A percentile compares a stretch with the other conserved stretches of the same genome.
Conservation (phyloP, 2,329 filamentous ascomycete genomes). For the Hymenoscyphus occultus region DNA sequence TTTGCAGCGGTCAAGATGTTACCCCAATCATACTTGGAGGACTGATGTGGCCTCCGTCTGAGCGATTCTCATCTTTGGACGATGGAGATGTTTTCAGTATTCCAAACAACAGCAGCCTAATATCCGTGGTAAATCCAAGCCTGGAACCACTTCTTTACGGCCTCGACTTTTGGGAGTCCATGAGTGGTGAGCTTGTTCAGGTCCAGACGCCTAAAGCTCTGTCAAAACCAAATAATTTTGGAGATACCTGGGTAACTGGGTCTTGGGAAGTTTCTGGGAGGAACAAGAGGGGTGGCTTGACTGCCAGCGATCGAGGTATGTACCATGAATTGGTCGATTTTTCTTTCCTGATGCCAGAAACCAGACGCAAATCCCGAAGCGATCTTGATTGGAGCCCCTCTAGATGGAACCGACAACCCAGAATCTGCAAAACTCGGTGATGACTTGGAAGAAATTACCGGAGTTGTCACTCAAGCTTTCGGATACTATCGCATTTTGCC, state of each 20-base stretch:
- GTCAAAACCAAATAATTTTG: conserved; percentile 59
- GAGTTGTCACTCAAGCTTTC: conserved; percentile 62
- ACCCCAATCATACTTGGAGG: conserved; percentile 59
- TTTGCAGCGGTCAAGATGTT: conserved; percentile 54
- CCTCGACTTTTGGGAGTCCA: conserved; percentile 71
- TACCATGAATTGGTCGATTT: neutral
- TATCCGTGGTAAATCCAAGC: conserved; percentile 58
- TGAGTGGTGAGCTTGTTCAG: conserved; percentile 65
- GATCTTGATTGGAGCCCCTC: conserved; percentile 61
- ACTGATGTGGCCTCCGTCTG: conserved; percentile 53
- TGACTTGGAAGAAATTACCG: conserved; percentile 61
- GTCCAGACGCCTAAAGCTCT: conserved; percentile 55
- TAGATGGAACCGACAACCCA: conserved; percentile 63
- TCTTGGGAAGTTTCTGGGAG: conserved; percentile 60
- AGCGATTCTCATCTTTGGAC: conserved; percentile 60
- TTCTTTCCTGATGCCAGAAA: neutral
- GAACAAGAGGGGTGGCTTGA: conserved; percentile 63
- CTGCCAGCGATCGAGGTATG: conserved; percentile 54
- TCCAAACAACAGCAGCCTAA: conserved; percentile 57
- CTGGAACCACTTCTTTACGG: conserved; percentile 61
- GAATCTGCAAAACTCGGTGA: conserved; percentile 62
- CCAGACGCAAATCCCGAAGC: conserved; percentile 67
- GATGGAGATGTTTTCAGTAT: conserved; percentile 62
- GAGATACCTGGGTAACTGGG: conserved; percentile 68
- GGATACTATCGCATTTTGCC: conserved; percentile 70